Conservation (phyloP, 2,329 filamentous ascomycete species). For the Phaeoacremonium minimum region DNA sequence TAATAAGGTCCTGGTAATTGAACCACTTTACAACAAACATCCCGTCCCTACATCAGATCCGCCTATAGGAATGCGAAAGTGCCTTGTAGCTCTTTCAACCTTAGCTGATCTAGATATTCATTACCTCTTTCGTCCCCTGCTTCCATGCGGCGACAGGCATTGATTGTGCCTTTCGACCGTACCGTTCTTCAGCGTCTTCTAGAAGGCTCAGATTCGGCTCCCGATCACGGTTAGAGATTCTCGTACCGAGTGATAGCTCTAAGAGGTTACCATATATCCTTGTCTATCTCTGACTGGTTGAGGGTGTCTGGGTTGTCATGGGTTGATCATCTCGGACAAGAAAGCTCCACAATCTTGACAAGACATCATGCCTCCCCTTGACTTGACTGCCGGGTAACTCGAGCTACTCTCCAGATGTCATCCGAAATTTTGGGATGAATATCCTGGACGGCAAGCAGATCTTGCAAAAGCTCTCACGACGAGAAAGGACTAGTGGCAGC, state of each 20-base stretch:
- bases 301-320: not conserved
- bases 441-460: not conserved
- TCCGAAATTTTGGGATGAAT: not conserved
- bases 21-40: too few relatives aligned
- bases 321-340: not conserved
- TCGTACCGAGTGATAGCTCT: not conserved
- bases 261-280: too few relatives aligned
- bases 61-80: not conserved
- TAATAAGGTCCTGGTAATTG: too few relatives aligned
- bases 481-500: too few relatives aligned
- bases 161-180: not conserved
- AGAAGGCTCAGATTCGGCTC: not conserved
- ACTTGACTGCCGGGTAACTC: not conserved
- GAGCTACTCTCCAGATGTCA: not conserved
- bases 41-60: constrained; percentile 8
- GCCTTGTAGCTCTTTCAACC: not conserved
- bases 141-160: not conserved
- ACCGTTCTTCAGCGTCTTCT: not conserved
- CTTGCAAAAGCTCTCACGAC: too few relatives aligned
- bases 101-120: not conserved
- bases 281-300: not conserved
- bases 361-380: not conserved
- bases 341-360: not conserved
- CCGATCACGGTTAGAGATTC: not conserved
- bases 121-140: not conserved